These are phyloP conservation scores for Gnomoniopsis smithogilvyi DNA, from an alignment of 2,329 filamentous ascomycete species.

Conservation along the genomic window DNA sequence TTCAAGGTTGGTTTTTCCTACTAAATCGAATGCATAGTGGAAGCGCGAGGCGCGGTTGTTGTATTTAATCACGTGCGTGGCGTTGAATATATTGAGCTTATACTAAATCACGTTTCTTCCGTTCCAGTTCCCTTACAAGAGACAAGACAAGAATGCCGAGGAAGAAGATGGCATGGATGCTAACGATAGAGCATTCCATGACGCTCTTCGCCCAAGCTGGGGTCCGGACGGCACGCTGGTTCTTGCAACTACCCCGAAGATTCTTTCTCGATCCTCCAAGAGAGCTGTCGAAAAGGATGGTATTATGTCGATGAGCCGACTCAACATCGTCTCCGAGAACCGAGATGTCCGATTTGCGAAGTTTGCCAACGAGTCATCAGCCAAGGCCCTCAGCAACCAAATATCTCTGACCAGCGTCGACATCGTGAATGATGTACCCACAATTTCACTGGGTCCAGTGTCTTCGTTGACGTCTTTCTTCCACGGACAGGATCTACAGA, in stretches of 20 bases:
- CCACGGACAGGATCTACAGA: constrained; percentile 30
- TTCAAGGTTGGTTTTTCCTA: constrained; percentile 79
- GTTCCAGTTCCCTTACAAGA: constrained; percentile 81
- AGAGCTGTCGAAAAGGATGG: constrained; percentile 35
- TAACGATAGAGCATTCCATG: constrained; percentile 65
- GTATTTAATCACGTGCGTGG: constrained; percentile 30
- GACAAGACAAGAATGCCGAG: constrained; percentile 67
- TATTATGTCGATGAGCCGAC: constrained; percentile 51
- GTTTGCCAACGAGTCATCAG: constrained; percentile 56
- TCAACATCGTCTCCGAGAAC: constrained; percentile 58
- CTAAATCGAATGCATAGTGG: constrained; percentile 29
- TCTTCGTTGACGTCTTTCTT: constrained; percentile 49
- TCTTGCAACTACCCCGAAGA: constrained; percentile 21
- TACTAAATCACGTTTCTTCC: constrained; percentile 43
- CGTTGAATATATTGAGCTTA: constrained; percentile 30
- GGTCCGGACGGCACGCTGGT: constrained; percentile 71
- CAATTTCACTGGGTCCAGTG: constrained; percentile 44
- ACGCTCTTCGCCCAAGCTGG: constrained; percentile 76
- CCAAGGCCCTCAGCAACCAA: constrained; percentile 53
- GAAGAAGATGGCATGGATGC: constrained; percentile 62
- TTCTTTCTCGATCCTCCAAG: constrained; percentile 14
- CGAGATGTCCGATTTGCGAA: constrained; percentile 64
- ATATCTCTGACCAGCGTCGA: constrained; percentile 53
- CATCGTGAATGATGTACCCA: constrained; percentile 56
- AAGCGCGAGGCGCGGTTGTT: constrained; percentile 23